A percentile compares a stretch with the other conserved stretches of the same genome.
Conservation (phyloP, 1,284 basidiomycete genomes). For the Schizophyllum amplum region DNA sequence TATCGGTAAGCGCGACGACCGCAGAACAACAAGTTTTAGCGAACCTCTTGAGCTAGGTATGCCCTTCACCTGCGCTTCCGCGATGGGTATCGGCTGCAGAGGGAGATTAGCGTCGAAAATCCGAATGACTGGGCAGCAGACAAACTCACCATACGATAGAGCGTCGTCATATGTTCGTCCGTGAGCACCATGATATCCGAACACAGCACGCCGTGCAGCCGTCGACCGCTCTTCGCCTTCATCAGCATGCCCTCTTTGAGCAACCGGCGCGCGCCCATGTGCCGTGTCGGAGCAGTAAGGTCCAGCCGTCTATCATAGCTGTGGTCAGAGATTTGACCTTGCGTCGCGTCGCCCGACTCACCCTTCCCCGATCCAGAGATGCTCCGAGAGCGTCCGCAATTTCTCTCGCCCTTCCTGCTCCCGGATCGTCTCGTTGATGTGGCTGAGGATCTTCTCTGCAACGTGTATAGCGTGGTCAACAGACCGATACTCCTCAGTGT, state of each 20-base stretch:
- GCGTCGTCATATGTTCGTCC: conserved; percentile 53
- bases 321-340: background rate
- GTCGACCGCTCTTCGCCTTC: conserved; percentile 82
- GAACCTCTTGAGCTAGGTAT: conserved; percentile 39
- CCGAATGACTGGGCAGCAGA: background rate
- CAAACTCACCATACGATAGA: conserved; percentile 74
- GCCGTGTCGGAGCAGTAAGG: conserved; percentile 80
- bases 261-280: conserved; percentile 69
- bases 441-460: conserved; percentile 66
- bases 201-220: conserved; percentile 70
- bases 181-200: conserved; percentile 77
- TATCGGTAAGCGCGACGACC: background rate
- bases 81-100: conserved; percentile 57
- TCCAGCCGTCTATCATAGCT: conserved; percentile 61
- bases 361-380: conserved; percentile 85
- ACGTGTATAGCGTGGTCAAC: conserved; percentile 53
- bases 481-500: conserved; percentile 40
- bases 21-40: conserved; percentile 11
- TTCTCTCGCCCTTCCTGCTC: conserved; percentile 76
- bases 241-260: conserved; percentile 72
- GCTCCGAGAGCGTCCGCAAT: conserved; percentile 63
- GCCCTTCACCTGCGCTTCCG: conserved; percentile 53
- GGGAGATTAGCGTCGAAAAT: background rate
- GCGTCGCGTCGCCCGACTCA: no score
- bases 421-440: conserved; percentile 87